phyloP scores from a whole-genome alignment of 768 basidiomycete genomes.

The Kwoniella sp. region DNA sequence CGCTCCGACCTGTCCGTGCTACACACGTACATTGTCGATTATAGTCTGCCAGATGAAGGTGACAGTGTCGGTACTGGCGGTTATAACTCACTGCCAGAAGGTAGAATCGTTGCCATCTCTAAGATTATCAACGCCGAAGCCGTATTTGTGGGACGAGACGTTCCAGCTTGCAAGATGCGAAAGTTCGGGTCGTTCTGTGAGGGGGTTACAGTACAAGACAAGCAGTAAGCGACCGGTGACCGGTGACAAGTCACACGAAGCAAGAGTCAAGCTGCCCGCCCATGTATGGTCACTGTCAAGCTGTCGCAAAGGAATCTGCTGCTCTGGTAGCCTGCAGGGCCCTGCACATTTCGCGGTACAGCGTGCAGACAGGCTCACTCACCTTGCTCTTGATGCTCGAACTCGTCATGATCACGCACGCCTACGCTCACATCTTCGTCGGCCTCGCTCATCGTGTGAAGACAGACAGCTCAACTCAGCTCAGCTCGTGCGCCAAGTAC shows the following conservation, averaged over 20 bases:
- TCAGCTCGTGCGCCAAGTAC: no score
- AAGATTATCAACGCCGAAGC: slow-evolving; percentile 90
- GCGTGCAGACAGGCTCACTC: background rate
- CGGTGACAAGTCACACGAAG: no score
- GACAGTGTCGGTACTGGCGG: background rate
- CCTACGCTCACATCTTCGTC: background rate
- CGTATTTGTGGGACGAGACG: slow-evolving; percentile 94
- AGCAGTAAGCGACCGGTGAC: background rate
- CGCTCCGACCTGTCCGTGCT: no score
- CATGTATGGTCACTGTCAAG: no score
- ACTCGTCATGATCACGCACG: background rate
- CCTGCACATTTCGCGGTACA: no score
- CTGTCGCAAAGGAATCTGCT: no score
- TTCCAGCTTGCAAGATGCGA: slow-evolving; percentile 90
- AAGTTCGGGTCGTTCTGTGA: slow-evolving; percentile 58
- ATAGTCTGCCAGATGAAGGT: no score
- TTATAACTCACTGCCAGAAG: slow-evolving; percentile 87
- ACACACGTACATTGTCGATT: no score
- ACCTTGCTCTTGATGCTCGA: slow-evolving; percentile 9
- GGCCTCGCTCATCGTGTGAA: background rate
- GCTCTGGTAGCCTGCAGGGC: no score
- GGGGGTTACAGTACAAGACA: background rate
- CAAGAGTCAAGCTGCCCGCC: no score
- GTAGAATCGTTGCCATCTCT: slow-evolving; percentile 85
- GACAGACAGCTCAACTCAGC: no score